Conservation (phyloP, 2,329 filamentous ascomycete genomes). For the Penicillium polonicum region DNA sequence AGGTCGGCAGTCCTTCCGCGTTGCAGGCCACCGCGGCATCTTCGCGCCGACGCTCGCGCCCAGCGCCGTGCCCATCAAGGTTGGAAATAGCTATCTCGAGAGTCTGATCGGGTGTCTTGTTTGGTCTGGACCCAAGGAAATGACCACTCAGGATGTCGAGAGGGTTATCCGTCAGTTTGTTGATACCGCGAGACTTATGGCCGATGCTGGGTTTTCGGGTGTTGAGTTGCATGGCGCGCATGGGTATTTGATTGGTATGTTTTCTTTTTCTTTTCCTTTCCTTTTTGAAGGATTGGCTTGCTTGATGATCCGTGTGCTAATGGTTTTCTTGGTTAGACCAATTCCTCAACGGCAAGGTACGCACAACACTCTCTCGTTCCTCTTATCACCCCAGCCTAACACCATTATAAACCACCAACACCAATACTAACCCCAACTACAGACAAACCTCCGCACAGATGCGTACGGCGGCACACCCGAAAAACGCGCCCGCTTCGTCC, state of each 20-base stretch:
- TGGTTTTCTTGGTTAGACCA: constrained; percentile 27
- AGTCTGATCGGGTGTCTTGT: constrained; percentile 28
- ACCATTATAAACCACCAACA: background rate
- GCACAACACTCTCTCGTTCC: background rate
- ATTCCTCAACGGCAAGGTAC: constrained; percentile 40
- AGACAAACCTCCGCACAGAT: constrained; percentile 50
- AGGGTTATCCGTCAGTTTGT: constrained; percentile 55
- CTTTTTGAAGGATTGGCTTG: background rate
- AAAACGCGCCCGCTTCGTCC: constrained; percentile 48
- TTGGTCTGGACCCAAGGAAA: constrained; percentile 56
- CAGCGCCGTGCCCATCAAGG: constrained; percentile 40
- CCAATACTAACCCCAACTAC: constrained; percentile 1
- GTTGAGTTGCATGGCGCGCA: constrained; percentile 55
- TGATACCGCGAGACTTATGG: constrained; percentile 51
- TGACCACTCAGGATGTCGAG: constrained; percentile 56
- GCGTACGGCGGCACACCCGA: constrained; percentile 49
- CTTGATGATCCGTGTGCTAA: background rate
- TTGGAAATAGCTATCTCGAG: constrained; percentile 42
- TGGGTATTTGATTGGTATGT: constrained; percentile 50
- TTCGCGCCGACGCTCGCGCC: constrained; percentile 38
- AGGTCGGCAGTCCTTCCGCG: constrained; percentile 44
- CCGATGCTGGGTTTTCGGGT: constrained; percentile 54
- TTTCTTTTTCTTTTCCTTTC: constrained; percentile 15
- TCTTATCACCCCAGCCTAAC: background rate
- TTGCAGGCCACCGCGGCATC: constrained; percentile 39